A percentile compares a stretch with the other conserved stretches of the same genome.
Conservation (phyloP, 2,329 filamentous ascomycete genomes). For the Thielaviopsis euricoi region DNA sequence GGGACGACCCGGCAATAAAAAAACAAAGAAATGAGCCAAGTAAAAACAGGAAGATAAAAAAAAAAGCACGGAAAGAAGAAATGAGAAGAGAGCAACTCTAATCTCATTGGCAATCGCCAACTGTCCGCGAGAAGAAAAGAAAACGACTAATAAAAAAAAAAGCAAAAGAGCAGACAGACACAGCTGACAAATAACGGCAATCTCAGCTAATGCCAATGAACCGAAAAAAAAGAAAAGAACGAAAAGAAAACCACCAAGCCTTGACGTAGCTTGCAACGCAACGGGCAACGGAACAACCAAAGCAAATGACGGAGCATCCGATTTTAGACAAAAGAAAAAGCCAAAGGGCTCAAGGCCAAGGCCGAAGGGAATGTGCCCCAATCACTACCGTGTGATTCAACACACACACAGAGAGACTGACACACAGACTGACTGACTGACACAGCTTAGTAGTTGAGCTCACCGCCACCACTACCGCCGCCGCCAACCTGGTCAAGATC, state of each 20-base stretch:
- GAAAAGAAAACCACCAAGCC: not conserved
- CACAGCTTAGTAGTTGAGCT: constrained; percentile 64
- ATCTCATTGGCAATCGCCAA: too few relatives aligned
- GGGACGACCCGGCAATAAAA: too few relatives aligned
- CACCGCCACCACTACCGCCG: constrained; percentile 45
- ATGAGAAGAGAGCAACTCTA: too few relatives aligned
- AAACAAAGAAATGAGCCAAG: not conserved
- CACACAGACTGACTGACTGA: too few relatives aligned
- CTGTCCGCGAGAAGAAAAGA: too few relatives aligned
- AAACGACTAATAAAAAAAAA: not conserved
- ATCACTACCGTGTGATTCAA: too few relatives aligned
- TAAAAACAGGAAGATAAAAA: not conserved
- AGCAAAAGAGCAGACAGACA: not conserved
- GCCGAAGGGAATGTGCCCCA: too few relatives aligned
- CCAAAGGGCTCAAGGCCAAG: too few relatives aligned
- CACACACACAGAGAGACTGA: too few relatives aligned
- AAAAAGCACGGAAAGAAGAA: not conserved
- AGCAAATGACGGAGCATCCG: not conserved
- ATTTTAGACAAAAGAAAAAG: not conserved
- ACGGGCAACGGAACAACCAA: not conserved
- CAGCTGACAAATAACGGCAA: not conserved
- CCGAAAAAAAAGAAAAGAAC: not conserved
- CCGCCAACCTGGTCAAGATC: constrained; percentile 77
- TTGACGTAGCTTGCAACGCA: not conserved
- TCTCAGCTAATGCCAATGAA: not conserved